A percentile compares a stretch with the other conserved stretches of the same genome.
phyloP scores from a whole-genome alignment of 1,139 yeast genomes.

The Kodamaea ohmeri region DNA sequence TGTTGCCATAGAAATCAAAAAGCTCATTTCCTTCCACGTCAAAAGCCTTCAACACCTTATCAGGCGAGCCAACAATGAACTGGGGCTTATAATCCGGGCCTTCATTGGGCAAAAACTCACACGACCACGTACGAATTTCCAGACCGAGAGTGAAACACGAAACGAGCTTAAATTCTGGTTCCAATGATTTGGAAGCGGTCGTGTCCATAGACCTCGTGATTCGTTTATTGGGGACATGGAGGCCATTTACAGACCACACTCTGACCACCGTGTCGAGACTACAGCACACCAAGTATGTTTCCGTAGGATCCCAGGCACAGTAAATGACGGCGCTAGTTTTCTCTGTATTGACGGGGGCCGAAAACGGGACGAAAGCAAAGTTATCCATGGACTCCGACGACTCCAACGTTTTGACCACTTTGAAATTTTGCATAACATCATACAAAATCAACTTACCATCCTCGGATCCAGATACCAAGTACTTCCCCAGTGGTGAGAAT shows the following conservation, averaged over 20 bases:
- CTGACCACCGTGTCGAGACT: conserved; percentile 65
- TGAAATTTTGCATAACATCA: conserved; percentile 57
- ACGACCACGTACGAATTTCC: conserved; percentile 54
- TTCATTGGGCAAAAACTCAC: conserved; percentile 63
- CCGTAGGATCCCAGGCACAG: conserved; percentile 72
- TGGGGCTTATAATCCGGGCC: conserved; percentile 36
- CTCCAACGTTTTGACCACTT: conserved; percentile 35
- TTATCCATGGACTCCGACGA: conserved; percentile 33
- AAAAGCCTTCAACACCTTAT: conserved; percentile 64
- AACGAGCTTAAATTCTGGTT: conserved; percentile 20
- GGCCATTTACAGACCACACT: conserved; percentile 59
- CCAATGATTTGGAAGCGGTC: not conserved
- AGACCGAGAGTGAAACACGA: conserved; percentile 43
- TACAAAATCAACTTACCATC: conserved; percentile 67
- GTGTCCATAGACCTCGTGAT: conserved; percentile 26
- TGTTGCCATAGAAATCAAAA: conserved; percentile 44
- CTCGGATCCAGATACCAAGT: conserved; percentile 72
- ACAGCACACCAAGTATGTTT: conserved; percentile 62
- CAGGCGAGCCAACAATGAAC: conserved; percentile 76
- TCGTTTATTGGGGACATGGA: conserved; percentile 24
- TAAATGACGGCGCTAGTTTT: conserved; percentile 59
- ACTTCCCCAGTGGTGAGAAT: conserved; percentile 75
- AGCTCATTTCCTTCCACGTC: conserved; percentile 45
- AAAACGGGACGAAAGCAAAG: conserved; percentile 26
- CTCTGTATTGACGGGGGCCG: conserved; percentile 22